Conservation (phyloP, 163 green algal genomes). For the Chlorella variabilis region DNA sequence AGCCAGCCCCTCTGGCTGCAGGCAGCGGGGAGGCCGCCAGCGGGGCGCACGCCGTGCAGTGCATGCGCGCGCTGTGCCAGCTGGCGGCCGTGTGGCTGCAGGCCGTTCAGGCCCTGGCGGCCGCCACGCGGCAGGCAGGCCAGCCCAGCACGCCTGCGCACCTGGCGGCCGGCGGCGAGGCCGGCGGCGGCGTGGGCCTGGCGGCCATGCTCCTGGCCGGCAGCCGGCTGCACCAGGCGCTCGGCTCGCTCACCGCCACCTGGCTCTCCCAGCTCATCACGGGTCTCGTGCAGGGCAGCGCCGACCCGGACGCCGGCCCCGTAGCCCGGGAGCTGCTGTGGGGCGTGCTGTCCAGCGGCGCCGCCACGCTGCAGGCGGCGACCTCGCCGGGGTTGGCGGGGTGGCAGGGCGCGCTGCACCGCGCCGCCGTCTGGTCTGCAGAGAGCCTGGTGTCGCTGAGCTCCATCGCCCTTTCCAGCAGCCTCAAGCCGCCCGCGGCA, state of each 20-base stretch:
- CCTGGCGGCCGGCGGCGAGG: background rate
- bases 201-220: background rate
- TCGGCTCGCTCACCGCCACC: slow-evolving; percentile 30
- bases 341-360: background rate
- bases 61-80: background rate
- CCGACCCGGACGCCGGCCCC: slow-evolving; percentile 9
- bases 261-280: slow-evolving; percentile 35
- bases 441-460: slow-evolving; percentile 24
- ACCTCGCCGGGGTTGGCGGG: background rate
- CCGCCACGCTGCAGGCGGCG: slow-evolving; percentile 6
- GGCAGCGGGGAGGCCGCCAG: background rate
- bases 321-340: slow-evolving; percentile 7
- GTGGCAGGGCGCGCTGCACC: slow-evolving; percentile 11
- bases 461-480: slow-evolving; percentile 34
- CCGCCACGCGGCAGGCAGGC: background rate
- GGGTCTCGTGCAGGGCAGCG: background rate
- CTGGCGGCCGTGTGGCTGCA: slow-evolving; percentile 3
- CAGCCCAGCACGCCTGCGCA: slow-evolving; percentile 6
- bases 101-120: background rate
- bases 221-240: slow-evolving; percentile 1
- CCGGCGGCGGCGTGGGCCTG: background rate
- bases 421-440: slow-evolving; percentile 9
- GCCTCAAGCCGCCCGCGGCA: slow-evolving; percentile 9
- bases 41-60: slow-evolving; percentile 4
- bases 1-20: background rate